Conservation (phyloP, 2,329 filamentous ascomycete species). For the Ilyonectria robusta region DNA sequence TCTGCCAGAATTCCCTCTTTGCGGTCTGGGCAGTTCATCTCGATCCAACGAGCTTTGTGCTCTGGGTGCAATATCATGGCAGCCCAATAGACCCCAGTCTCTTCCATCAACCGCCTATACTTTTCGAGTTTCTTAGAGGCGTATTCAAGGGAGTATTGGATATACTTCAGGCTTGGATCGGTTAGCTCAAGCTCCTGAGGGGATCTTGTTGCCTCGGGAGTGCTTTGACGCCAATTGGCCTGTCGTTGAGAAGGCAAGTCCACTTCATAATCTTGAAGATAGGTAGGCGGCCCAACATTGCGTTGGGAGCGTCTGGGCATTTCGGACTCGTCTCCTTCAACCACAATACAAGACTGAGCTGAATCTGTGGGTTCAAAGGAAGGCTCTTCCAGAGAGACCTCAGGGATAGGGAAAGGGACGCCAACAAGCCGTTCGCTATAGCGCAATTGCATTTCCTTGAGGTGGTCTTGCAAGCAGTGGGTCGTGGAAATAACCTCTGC, state of each 20-base stretch:
- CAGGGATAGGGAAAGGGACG: neutral
- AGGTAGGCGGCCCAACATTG: neutral
- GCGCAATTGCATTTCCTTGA: neutral
- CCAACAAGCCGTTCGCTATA: neutral
- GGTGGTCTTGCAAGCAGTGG: neutral
- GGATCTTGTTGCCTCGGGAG: neutral
- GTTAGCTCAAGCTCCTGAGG: neutral
- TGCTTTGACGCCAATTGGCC: neutral
- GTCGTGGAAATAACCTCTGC: neutral
- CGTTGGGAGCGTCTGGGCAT: neutral
- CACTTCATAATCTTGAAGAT: neutral
- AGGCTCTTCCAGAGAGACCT: neutral
- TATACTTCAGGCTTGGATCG: neutral
- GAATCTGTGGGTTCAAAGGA: neutral
- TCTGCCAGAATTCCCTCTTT: neutral
- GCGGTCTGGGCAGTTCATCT: neutral
- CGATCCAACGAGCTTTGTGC: neutral
- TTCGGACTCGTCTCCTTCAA: neutral
- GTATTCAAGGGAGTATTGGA: neutral
- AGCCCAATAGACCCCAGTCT: constrained; percentile 3
- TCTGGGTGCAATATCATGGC: constrained; percentile 4
- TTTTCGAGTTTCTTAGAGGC: neutral
- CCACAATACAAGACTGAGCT: neutral
- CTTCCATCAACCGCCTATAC: neutral
- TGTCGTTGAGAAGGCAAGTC: neutral